Conservation (phyloP, 805 yeast genomes). For the Candida odintsovae region DNA sequence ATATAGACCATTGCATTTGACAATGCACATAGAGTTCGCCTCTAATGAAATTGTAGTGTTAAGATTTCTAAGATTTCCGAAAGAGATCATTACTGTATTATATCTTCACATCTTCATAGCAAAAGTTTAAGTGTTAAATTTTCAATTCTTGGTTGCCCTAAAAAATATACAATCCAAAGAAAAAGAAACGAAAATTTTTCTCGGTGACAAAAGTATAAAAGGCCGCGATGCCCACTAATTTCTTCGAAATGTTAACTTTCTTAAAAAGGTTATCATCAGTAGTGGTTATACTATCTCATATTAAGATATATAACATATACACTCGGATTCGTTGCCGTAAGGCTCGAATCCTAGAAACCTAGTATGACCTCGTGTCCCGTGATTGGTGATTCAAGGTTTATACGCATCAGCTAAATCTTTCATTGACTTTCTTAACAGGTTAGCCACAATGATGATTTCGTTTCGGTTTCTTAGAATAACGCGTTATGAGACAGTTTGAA, state of each 20-base stretch:
- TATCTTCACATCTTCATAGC: too few relatives aligned
- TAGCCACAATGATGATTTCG: conserved; percentile 68
- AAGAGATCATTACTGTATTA: too few relatives aligned
- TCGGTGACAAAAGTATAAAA: neutral
- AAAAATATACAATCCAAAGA: neutral
- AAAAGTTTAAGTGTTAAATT: too few relatives aligned
- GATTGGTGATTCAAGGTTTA: conserved; percentile 20
- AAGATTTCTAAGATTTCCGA: too few relatives aligned
- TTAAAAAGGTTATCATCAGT: conserved; percentile 52
- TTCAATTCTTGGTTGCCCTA: neutral
- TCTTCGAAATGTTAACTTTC: conserved; percentile 6
- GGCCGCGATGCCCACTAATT: neutral
- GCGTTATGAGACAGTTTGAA: conserved; percentile 25
- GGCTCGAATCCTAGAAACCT: conserved; percentile 24
- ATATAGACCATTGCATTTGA: neutral
- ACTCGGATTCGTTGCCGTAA: conserved; percentile 16
- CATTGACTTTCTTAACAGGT: conserved; percentile 69
- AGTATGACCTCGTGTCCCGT: conserved; percentile 22
- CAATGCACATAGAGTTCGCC: neutral
- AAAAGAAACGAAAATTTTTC: neutral
- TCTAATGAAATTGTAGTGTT: neutral
- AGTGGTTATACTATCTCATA: conserved; percentile 74
- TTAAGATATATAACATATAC: conserved; percentile 51
- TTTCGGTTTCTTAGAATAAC: conserved; percentile 65
- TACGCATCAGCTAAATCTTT: conserved; percentile 58